Conservation (phyloP, 805 yeast genomes). For the Barnettozyma pratensis region DNA sequence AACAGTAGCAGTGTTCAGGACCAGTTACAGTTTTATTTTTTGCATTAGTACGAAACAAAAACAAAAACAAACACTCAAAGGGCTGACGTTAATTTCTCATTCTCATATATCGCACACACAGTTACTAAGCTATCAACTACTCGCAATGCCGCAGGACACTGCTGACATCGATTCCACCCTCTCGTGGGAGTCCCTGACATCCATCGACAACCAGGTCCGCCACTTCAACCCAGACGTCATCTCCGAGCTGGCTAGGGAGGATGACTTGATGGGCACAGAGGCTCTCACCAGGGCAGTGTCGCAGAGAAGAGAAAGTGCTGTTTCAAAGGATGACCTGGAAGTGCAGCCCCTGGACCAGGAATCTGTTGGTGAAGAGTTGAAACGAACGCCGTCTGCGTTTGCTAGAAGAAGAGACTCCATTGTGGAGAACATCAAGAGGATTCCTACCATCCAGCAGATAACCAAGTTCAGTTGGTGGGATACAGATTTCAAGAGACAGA, state of each 20-base stretch:
- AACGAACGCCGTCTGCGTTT: not conserved
- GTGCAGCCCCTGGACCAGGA: not conserved
- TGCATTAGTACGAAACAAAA: too few relatives aligned
- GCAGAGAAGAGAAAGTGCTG: not conserved
- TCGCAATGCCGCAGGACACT: not conserved
- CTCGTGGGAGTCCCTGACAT: conserved; percentile 4
- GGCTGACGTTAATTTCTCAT: too few relatives aligned
- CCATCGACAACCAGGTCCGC: conserved; percentile 13
- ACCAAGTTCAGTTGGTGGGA: conserved; percentile 21
- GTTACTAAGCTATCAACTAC: too few relatives aligned
- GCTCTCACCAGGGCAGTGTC: conserved; percentile 4
- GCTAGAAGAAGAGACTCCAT: conserved; percentile 10
- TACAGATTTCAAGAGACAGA: conserved; percentile 12
- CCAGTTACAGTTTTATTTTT: too few relatives aligned
- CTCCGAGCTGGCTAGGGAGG: conserved; percentile 7
- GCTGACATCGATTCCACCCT: conserved; percentile 1
- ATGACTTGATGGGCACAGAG: conserved; percentile 11
- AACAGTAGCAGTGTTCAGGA: too few relatives aligned
- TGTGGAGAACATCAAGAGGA: conserved; percentile 13
- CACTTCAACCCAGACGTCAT: conserved; percentile 14
- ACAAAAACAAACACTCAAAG: too few relatives aligned
- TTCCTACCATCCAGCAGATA: conserved; percentile 11
- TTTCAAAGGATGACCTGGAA: not conserved
- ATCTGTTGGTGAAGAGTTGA: not conserved
- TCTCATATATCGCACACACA: too few relatives aligned